Conservation (phyloP, 2,329 filamentous ascomycete genomes). For the Ophiosphaerella herpotricha region DNA sequence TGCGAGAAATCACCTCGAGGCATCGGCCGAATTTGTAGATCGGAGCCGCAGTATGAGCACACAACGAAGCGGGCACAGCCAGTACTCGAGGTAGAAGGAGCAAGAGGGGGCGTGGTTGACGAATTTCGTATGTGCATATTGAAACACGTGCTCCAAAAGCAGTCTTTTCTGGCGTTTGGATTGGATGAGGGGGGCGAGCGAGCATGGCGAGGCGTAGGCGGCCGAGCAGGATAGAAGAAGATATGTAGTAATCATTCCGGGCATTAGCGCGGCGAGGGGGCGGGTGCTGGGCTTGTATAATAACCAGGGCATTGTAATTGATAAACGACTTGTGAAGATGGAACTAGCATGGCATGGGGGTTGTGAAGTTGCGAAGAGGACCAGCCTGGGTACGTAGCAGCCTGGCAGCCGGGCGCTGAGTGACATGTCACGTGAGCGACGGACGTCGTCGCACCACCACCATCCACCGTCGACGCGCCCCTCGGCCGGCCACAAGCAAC, state of each 20-base stretch:
- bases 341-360: too few relatives aligned
- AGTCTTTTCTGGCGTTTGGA: constrained; percentile 11
- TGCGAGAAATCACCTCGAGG: constrained; percentile 38
- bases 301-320: too few relatives aligned
- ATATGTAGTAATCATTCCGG: not conserved
- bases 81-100: constrained; percentile 6
- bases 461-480: constrained; percentile 1
- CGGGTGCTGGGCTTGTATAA: not conserved
- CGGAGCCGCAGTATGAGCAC: constrained; percentile 42
- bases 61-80: constrained; percentile 29
- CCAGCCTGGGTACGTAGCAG: too few relatives aligned
- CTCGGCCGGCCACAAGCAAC: not conserved
- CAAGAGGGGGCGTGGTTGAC: constrained; percentile 11
- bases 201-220: constrained; percentile 10
- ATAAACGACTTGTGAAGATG: too few relatives aligned
- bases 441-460: constrained; percentile 5
- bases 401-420: too few relatives aligned
- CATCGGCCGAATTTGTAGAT: constrained; percentile 44
- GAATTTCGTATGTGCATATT: constrained; percentile 32
- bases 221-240: not conserved
- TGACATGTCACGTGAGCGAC: constrained; percentile 17
- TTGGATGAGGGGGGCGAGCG: not conserved
- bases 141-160: constrained; percentile 17
- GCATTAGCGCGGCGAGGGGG: not conserved
- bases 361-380: too few relatives aligned